phyloP scores from a whole-genome alignment of 164 flowering plant species.

The Vitis rupestris region DNA sequence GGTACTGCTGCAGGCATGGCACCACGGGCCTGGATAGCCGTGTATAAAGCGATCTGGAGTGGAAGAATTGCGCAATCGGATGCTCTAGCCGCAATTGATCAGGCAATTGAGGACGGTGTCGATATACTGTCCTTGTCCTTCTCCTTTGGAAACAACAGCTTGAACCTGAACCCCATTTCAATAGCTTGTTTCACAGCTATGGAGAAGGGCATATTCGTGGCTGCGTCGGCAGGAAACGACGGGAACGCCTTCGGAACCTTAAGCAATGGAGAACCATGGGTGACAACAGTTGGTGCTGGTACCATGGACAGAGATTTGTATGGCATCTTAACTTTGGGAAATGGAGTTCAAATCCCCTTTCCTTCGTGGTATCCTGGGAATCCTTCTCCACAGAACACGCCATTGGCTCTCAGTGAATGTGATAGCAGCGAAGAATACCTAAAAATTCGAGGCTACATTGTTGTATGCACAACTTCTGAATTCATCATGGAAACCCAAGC shows the following conservation, averaged over 20 bases:
- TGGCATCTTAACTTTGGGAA: constrained; percentile 21
- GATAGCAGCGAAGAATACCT: background rate
- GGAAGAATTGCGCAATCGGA: constrained; percentile 25
- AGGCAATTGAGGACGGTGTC: constrained; percentile 57
- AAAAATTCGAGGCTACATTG: background rate
- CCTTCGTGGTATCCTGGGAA: constrained; percentile 16
- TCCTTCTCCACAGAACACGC: background rate
- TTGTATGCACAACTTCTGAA: constrained; percentile 12
- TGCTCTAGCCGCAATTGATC: constrained; percentile 52
- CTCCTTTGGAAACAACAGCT: constrained; percentile 19
- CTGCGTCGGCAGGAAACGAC: constrained; percentile 24
- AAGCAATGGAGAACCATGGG: constrained; percentile 28
- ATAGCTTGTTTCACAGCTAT: constrained; percentile 46
- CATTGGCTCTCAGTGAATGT: constrained; percentile 8
- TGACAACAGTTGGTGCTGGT: constrained; percentile 21
- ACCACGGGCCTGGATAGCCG: constrained; percentile 42
- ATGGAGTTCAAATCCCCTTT: constrained; percentile 14
- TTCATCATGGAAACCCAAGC: background rate
- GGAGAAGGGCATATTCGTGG: constrained; percentile 43
- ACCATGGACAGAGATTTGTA: constrained; percentile 21
- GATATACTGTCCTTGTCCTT: constrained; percentile 49
- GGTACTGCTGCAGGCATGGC: constrained; percentile 51
- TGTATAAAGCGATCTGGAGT: constrained; percentile 44
- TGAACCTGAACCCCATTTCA: constrained; percentile 29
- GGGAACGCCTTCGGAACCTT: constrained; percentile 10